Percentiles rank a stretch among this genome's conserved stretches.
These are phyloP conservation scores for Herpomyces periplanetae DNA, from an alignment of 2,329 filamentous ascomycete species.

Conservation along the genomic window DNA sequence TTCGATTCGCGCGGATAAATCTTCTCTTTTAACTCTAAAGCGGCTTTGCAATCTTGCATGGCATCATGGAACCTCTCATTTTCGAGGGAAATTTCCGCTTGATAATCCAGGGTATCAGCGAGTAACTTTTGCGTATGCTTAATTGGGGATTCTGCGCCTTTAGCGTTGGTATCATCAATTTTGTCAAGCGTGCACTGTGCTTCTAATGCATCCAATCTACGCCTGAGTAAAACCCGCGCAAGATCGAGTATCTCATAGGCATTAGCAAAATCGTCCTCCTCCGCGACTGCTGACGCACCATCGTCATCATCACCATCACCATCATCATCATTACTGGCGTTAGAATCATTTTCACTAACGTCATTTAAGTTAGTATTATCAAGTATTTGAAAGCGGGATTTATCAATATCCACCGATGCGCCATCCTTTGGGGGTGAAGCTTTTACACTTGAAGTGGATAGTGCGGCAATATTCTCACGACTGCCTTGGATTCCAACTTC, in stretches of 20 bases:
- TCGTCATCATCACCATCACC: slow-evolving; percentile 10
- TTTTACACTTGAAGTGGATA: too few relatives aligned
- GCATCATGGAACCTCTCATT: slow-evolving; percentile 68
- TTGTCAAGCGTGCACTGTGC: slow-evolving; percentile 4
- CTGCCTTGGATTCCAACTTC: slow-evolving; percentile 7
- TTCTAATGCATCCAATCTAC: slow-evolving; percentile 12
- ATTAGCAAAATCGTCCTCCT: slow-evolving; percentile 20
- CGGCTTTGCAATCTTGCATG: slow-evolving; percentile 39
- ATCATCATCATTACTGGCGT: slow-evolving; percentile 23
- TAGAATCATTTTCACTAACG: slow-evolving; percentile 20
- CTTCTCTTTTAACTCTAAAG: slow-evolving; percentile 35
- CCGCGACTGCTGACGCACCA: slow-evolving; percentile 10
- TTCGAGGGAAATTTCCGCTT: slow-evolving; percentile 85
- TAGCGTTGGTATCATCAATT: slow-evolving; percentile 4
- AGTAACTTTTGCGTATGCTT: slow-evolving; percentile 41
- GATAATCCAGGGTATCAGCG: slow-evolving; percentile 65
- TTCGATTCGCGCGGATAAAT: slow-evolving; percentile 45
- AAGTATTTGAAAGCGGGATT: slow-evolving; percentile 3
- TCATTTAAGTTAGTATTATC: slow-evolving; percentile 6
- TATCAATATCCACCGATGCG: slow-evolving; percentile 7
- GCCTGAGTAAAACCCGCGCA: slow-evolving; percentile 16
- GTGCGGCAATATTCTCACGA: slow-evolving; percentile 5
- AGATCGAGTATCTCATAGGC: slow-evolving; percentile 22
- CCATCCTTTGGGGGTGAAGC: too few relatives aligned
- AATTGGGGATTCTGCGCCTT: slow-evolving; percentile 1